Evolutionary conservation across 371 early-diverging fungal genomes (phyloP).

Genomic region (Apophysomyces sp.): DNA sequence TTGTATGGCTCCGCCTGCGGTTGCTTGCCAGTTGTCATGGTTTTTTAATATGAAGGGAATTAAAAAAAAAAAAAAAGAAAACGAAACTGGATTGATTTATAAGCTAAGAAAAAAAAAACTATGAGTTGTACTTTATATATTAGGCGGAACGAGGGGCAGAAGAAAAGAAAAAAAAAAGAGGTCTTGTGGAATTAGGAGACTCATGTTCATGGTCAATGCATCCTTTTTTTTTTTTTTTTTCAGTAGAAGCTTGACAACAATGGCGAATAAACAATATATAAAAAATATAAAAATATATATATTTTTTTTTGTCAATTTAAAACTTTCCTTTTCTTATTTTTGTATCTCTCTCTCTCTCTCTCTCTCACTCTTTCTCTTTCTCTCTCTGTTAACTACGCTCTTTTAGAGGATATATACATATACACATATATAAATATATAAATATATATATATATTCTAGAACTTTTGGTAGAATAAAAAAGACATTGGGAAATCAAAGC

Average conservation of each 20-base stretch:
- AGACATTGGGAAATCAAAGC: neutral
- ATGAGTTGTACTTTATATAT: neutral
- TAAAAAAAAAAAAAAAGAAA: neutral
- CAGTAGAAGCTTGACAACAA: neutral
- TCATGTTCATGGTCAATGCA: constrained; percentile 1
- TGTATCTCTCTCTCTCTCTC: neutral
- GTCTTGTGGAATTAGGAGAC: neutral
- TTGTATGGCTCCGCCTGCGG: neutral
- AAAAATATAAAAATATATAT: too few species aligned
- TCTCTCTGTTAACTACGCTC: too few species aligned
- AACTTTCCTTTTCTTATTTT: too few species aligned
- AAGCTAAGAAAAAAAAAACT: neutral
- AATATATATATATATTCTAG: too few species aligned
- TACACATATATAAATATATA: too few species aligned
- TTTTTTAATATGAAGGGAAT: neutral
- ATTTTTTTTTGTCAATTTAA: too few species aligned
- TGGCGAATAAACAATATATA: neutral
- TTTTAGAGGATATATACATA: too few species aligned
- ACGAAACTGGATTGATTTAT: neutral
- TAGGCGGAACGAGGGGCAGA: neutral
- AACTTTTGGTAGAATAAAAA: too few species aligned
- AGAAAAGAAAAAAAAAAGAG: neutral
- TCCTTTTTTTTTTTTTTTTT: neutral
- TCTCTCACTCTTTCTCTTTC: too few species aligned
- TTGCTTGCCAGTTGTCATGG: neutral